These are phyloP conservation scores for Adansonia gregorii DNA, from an alignment of 441 rosid genomes.

Conservation along the genomic window DNA sequence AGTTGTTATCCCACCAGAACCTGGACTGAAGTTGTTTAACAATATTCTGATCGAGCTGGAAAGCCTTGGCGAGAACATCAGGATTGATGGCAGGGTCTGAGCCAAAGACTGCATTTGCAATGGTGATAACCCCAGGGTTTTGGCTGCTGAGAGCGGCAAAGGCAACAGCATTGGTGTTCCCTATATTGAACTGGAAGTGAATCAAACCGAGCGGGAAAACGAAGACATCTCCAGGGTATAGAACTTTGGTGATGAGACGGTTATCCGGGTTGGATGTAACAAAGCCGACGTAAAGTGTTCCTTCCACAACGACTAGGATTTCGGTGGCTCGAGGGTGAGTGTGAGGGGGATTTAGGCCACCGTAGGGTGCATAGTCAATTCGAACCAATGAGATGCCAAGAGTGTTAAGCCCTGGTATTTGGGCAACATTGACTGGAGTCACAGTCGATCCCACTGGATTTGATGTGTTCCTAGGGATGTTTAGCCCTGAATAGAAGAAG, in stretches of 20 bases:
- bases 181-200: not conserved
- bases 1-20: constrained; percentile 17
- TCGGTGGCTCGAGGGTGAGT: not conserved
- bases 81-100: constrained; percentile 29
- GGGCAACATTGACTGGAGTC: not conserved
- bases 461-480: not conserved
- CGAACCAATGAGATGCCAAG: not conserved
- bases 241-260: not conserved
- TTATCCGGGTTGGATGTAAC: not conserved
- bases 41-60: constrained; percentile 28
- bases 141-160: constrained; percentile 41
- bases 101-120: constrained; percentile 34
- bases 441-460: not conserved
- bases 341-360: constrained; percentile 6
- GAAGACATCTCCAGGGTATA: not conserved
- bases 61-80: constrained; percentile 34
- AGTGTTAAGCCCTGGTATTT: not conserved
- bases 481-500: not conserved
- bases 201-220: not conserved
- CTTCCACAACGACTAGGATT: not conserved
- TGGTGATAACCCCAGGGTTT: constrained; percentile 34
- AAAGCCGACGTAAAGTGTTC: not conserved
- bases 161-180: constrained; percentile 17
- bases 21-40: constrained; percentile 28
- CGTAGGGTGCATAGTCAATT: not conserved